A percentile compares a stretch with the other conserved stretches of the same genome.
phyloP scores from a whole-genome alignment of 768 basidiomycete genomes.

The Phaeolepiota aurea region DNA sequence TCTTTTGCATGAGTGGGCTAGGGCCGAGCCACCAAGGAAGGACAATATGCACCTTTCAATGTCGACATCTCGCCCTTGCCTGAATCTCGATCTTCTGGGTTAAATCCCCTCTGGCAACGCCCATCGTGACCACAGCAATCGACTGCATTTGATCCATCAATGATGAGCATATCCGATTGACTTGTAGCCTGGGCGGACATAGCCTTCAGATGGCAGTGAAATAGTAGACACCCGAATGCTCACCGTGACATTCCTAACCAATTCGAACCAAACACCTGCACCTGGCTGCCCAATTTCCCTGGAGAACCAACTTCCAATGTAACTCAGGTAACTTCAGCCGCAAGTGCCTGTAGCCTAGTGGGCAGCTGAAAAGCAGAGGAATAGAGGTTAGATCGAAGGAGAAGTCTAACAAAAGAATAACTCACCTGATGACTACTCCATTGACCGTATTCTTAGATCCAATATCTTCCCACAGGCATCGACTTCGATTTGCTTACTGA shows the following conservation, averaged over 20 bases:
- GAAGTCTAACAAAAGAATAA: not conserved
- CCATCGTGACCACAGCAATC: slow-evolving; percentile 80
- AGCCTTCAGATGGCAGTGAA: not conserved
- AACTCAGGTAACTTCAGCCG: slow-evolving; percentile 78
- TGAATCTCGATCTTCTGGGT: slow-evolving; percentile 90
- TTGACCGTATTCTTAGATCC: slow-evolving; percentile 66
- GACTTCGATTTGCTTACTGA: slow-evolving; percentile 87
- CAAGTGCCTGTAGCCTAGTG: slow-evolving; percentile 48
- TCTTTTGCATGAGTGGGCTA: not conserved
- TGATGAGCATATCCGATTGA: slow-evolving; percentile 76
- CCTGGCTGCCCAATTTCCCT: slow-evolving; percentile 85
- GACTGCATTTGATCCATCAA: slow-evolving; percentile 76
- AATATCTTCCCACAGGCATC: slow-evolving; percentile 87
- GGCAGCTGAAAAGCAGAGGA: not conserved
- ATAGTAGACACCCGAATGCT: not conserved
- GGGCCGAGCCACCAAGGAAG: not conserved
- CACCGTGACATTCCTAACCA: slow-evolving; percentile 56
- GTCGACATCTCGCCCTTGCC: slow-evolving; percentile 73
- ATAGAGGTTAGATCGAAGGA: not conserved
- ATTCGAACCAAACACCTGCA: slow-evolving; percentile 82
- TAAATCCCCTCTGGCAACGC: slow-evolving; percentile 85
- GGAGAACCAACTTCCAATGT: slow-evolving; percentile 82
- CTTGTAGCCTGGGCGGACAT: slow-evolving; percentile 22
- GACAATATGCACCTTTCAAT: not conserved
- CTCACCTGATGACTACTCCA: slow-evolving; percentile 45